These are phyloP conservation scores for Cavenderia fasciculata DNA, from an alignment of 78 protist genomes.

Conservation along the genomic window DNA sequence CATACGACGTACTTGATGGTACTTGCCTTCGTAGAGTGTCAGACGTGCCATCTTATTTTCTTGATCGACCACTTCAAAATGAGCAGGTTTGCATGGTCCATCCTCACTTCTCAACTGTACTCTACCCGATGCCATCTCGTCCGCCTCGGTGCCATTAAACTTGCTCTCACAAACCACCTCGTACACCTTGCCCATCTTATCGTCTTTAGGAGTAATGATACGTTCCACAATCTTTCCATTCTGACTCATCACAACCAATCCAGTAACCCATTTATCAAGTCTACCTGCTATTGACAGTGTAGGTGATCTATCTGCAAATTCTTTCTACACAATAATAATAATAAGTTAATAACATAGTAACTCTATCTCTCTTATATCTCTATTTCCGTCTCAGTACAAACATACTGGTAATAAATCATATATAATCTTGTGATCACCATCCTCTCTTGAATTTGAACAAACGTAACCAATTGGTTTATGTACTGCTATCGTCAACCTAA, in stretches of 20 bases:
- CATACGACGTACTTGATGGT: constrained; percentile 82
- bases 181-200: constrained; percentile 40
- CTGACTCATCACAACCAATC: constrained; percentile 73
- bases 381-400: not conserved
- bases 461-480: constrained; percentile 78
- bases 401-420: constrained; percentile 66
- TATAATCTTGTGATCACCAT: constrained; percentile 61
- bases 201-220: constrained; percentile 69
- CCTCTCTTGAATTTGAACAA: constrained; percentile 41
- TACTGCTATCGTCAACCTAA: constrained; percentile 46
- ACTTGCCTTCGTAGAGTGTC: constrained; percentile 75
- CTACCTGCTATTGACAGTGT: constrained; percentile 75
- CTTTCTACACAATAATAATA: not conserved
- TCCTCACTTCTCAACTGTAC: constrained; percentile 64
- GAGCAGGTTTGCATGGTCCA: constrained; percentile 63
- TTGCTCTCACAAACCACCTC: constrained; percentile 37
- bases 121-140: constrained; percentile 43
- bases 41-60: constrained; percentile 22
- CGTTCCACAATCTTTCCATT: constrained; percentile 65
- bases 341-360: not conserved
- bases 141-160: constrained; percentile 44
- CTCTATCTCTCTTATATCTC: not conserved
- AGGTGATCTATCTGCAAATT: constrained; percentile 49
- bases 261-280: constrained; percentile 81
- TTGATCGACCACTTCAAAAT: constrained; percentile 41